Evolutionary conservation across 192 early-diverging fungal species (phyloP), one percentile per base, ranked within the genome.

Genomic region (Paraglomus occultum): DNA sequence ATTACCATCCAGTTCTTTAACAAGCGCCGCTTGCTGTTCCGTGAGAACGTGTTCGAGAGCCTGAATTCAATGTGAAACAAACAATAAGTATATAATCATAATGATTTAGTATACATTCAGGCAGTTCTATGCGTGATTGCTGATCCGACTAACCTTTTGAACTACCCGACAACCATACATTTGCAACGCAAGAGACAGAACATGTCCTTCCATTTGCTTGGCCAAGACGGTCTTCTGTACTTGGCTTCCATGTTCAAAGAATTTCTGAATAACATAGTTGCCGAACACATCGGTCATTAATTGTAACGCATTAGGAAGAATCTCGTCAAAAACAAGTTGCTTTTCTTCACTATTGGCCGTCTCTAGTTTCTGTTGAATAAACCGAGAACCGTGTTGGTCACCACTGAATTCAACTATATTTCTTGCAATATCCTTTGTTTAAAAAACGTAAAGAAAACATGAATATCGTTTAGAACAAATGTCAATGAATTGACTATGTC

Each of bases 101-200:
- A 31, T 31, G 31, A 31, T 31, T 31, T 31, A 31, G 31, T 31
- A 31, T 31, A 60, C 39, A 60, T 18, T 42, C 15, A 42, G 18
- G 38, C 44, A 60, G 17, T 43, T 42, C 6, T 43, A 42, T 42
- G 11, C 15, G 7, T 42, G 10, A 39, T 11, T 42, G 14, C 38
- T 40, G 18, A 51, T 39, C 17, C 40, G 39, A n/a, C 11, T 15
- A 42, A 83, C 86, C 85, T 99, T 99, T 76, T 99, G 97, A 38
- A 99, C 95, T 8, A 99, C 97, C 43, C 97, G 90, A 73, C 97
- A 99, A 4, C 97, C 97, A 77, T 99, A 99, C 97, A 99, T 99
- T 79, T 99, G 97, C 73, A 98, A 81, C 17, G 95, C 94, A 62
- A 99, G 83, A 14, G 90, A 85, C 55, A 98, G 70, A 4, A 99